Evolutionary conservation across 2,329 filamentous ascomycete genomes (phyloP).

Genomic region (Microcyclosporella mali): DNA sequence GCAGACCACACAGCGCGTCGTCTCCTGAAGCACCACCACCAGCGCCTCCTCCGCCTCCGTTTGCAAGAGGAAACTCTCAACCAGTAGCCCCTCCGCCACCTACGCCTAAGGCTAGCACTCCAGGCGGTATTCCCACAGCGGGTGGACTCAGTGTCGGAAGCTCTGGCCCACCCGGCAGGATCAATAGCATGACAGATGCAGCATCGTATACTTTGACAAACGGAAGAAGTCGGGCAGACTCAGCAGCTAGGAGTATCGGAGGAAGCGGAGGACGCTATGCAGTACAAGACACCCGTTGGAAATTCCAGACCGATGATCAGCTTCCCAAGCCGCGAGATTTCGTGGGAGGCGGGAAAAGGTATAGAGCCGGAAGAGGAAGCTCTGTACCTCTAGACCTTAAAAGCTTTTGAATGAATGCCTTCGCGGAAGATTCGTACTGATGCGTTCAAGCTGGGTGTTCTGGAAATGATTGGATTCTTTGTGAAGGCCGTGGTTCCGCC

Average conservation of each 20-base stretch:
- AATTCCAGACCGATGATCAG: conserved; percentile 74
- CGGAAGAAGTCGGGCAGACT: conserved; percentile 26
- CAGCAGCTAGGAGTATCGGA: conserved; percentile 11
- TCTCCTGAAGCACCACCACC: conserved; percentile 19
- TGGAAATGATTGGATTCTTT: no score
- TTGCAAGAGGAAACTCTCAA: conserved; percentile 20
- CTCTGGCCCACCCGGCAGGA: conserved; percentile 1
- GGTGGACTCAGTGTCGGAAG: conserved; percentile 20
- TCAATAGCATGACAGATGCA: conserved; percentile 17
- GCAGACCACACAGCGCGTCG: conserved; percentile 26
- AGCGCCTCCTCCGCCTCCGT: conserved; percentile 40
- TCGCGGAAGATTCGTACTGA: no score
- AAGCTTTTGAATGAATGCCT: conserved; percentile 42
- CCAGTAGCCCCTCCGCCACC: conserved; percentile 24
- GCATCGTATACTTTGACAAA: conserved; percentile 36
- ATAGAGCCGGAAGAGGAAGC: conserved; percentile 85
- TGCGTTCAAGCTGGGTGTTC: no score
- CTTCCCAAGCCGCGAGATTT: conserved; percentile 84
- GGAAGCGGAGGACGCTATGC: conserved; percentile 22
- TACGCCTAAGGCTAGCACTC: conserved; percentile 23
- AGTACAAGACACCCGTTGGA: conserved; percentile 65
- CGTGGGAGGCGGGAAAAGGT: conserved; percentile 65
- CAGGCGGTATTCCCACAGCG: conserved; percentile 25
- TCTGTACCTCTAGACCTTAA: conserved; percentile 87
- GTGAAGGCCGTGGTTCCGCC: no score